Evolutionary conservation across 2,329 filamentous ascomycete genomes (phyloP), one percentile per base, ranked within the genome.

Genomic region (Aspergillus quadrilineatus): DNA sequence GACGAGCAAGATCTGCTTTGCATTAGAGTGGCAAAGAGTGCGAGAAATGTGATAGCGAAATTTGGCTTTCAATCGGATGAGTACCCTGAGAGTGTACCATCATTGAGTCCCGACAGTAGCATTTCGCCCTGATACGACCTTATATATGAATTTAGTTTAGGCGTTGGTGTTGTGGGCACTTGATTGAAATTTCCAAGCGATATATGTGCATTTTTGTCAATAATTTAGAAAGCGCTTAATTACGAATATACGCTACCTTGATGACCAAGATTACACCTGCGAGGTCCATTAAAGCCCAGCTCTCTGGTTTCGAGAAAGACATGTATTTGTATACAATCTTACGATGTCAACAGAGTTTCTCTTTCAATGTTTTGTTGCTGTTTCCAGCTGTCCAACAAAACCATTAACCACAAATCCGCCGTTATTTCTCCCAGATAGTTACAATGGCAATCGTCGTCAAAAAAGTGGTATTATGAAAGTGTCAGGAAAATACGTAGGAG

Each of bases 51-150:
- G 14, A 67, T 75, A 48, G 50, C 62, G 15, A 73, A 66, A 50
- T 74, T 75, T 48, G 60, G 62, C n/a, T 75, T 75, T 49, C 62
- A 69, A 41, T 63, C 71, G 30, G 57, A 64, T 15, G 72, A 75
- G 48, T 75, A 71, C 55, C 70, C 71, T 17, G 64, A 67, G 37
- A 53, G 45, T 34, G 50, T 50, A 47, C 42, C 42, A 8, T 53
- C 41, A 6, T 17, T 56, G 34, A 29, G 50, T 37, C 49, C 50
- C 15, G 43, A 44, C 22, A 45, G 22, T 29, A 34, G 37, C 32
- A 32, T 41, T 50, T 45, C 37, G 5, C 41, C 47, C 22, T 51
- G 52, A 58, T 28, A 45, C 29, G 17, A 39, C 9, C 32, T 34
- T 44, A 29, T 37, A 5, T 45, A 41, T 28, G 14, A 22, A 17